Evolutionary conservation across 2,329 filamentous ascomycete genomes (phyloP), one percentile per base, ranked within the genome.

Genomic region (Pseudocercospora crystallina): DNA sequence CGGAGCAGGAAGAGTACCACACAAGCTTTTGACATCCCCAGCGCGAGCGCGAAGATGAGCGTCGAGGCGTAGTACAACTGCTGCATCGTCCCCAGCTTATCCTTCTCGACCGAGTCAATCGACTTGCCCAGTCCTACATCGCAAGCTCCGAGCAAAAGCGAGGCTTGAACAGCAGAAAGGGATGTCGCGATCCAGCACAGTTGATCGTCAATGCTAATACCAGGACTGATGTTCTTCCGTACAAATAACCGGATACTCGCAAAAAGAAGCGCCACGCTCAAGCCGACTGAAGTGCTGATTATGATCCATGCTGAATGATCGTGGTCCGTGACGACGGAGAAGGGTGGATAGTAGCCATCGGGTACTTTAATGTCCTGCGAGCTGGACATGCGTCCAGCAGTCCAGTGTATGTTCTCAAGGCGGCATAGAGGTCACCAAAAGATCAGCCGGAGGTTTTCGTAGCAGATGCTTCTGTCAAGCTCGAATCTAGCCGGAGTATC

Each of bases 281-380:
- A 12, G 3, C 53, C 53, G 14, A 56, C 13, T 8, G 56, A 50
- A 10, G 49, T 37, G n/a, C 47, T 41, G 10, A 58, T 49, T n/a
- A 58, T 41, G 15, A 58, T 56, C 47, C 56, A 53, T 33, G 53
- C 56, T 11, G 31, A 13, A 31, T 56, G 56, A 20, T 58, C 56
- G 29, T 43, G 40, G 17, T 52, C 35, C 15, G 41, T 51, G 13
- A 49, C 42, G 2, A 45, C 47, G 15, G 43, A 51, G 15, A 43
- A 49, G 5, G 52, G 56, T 12, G 47, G 29, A 31, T 44, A 35
- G 20, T 49, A 51, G 8, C 50, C 46, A 32, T 43, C 45, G 5
- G 47, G 47, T 5, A 54, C 35, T 13, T 26, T 49, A 8, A 29
- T 37, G 35, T 32, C 17, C 33, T 17, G 11, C 29, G 34, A n/a